Conservation (phyloP, 2,329 filamentous ascomycete species). For the Plenodomus lindquistii region DNA sequence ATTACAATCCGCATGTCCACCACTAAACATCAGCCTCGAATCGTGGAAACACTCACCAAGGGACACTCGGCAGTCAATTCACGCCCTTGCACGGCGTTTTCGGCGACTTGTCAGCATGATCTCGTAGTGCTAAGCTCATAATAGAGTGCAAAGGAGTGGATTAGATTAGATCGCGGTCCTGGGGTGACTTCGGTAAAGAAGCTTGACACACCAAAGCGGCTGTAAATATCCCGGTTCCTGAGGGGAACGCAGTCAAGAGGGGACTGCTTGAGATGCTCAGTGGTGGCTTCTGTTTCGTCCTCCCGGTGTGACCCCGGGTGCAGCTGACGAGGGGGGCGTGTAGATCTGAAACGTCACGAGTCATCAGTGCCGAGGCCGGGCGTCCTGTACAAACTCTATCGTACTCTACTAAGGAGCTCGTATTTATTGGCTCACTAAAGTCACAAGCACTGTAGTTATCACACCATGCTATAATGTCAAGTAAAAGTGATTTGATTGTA, state of each 20-base stretch:
- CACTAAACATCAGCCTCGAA: not conserved
- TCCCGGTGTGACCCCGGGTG: not conserved
- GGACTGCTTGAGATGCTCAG: not conserved
- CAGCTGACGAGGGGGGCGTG: not conserved
- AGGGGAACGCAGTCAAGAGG: not conserved
- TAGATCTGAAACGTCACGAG: not conserved
- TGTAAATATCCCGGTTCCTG: not conserved
- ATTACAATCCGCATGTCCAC: not conserved
- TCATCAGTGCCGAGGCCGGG: not conserved
- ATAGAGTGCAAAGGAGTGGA: not conserved
- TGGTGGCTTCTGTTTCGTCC: conserved; percentile 1
- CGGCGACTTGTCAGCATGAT: not conserved
- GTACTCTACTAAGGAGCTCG: too few relatives aligned
- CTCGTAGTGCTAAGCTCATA: not conserved
- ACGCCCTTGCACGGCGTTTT: not conserved
- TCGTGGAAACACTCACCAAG: not conserved
- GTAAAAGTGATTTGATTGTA: too few relatives aligned
- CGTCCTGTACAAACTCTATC: not conserved
- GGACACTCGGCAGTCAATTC: not conserved
- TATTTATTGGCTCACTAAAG: too few relatives aligned
- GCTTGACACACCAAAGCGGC: not conserved
- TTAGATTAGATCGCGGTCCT: not conserved
- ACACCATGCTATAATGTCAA: too few relatives aligned
- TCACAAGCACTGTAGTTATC: too few relatives aligned
- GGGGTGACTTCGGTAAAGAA: not conserved